These are phyloP conservation scores for Chrysosporium queenslandicum DNA, from an alignment of 2,329 filamentous ascomycete species.

Conservation along the genomic window DNA sequence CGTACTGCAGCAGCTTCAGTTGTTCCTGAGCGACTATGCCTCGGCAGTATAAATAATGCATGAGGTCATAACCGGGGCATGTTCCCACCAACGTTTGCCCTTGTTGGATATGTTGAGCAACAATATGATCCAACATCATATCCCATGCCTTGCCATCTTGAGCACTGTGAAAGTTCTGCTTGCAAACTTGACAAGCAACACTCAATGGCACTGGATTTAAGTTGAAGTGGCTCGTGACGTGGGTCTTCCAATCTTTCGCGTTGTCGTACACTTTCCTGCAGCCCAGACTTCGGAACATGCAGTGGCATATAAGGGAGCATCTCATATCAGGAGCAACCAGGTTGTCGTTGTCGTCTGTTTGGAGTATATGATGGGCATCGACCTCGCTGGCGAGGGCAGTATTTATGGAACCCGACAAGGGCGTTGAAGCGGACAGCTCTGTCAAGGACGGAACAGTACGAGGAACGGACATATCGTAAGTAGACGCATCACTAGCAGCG, in stretches of 20 bases:
- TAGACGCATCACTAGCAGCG: conserved; percentile 3
- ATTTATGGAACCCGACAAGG: conserved; percentile 26
- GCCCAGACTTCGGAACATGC: conserved; percentile 39
- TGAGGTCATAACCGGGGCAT: conserved; percentile 36
- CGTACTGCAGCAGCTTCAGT: conserved; percentile 35
- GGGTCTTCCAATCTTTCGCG: conserved; percentile 33
- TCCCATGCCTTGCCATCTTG: conserved; percentile 30
- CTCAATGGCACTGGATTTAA: conserved; percentile 32
- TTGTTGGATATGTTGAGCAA: conserved; percentile 31
- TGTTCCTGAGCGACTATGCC: conserved; percentile 36
- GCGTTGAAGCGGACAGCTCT: conserved; percentile 24
- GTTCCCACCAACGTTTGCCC: conserved; percentile 35
- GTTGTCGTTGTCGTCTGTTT: conserved; percentile 25
- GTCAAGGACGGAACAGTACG: conserved; percentile 27
- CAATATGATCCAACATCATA: conserved; percentile 36
- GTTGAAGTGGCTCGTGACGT: conserved; percentile 39
- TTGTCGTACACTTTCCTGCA: conserved; percentile 35
- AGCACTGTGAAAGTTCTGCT: conserved; percentile 16
- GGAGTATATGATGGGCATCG: conserved; percentile 21
- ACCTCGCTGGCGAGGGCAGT: conserved; percentile 22
- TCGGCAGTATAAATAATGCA: conserved; percentile 37
- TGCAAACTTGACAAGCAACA: conserved; percentile 38
- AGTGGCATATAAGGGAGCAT: conserved; percentile 17
- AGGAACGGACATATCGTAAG: conserved; percentile 18
- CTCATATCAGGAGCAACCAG: conserved; percentile 21